Evolutionary conservation across 306 rosid genomes (phyloP), one percentile per base, ranked within the genome.

Genomic region (Hippophae gyantsensis): DNA sequence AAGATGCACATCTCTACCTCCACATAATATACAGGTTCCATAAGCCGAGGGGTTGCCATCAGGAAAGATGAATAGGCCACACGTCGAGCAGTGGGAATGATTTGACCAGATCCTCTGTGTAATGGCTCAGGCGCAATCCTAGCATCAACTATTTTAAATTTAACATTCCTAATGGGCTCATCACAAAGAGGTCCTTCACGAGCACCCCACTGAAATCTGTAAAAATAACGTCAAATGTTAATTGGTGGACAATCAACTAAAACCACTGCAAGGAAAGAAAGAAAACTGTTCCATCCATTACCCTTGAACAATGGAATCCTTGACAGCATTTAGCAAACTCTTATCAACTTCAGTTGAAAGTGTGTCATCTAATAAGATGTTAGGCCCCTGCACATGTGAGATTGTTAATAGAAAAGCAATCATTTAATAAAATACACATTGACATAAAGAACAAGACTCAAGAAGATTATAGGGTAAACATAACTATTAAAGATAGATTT

Each of bases 291-390:
- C n/a, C 43, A 60, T 44, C 49, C 9, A 13, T 65, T 88, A 92
- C 99, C 99, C 99, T 73, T 92, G 99, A 65, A 92, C 99, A 73
- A 92, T 88, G 72, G 99, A 86, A 77, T 88, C 97, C 79, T 76
- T 92, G 69, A 82, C 95, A 49, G 96, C 88, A 84, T 80, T 86
- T 49, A 92, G 73, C 71, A 90, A 75, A 71, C 51, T 77, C 74
- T 92, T 92, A 81, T 88, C 96, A 51, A 92, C 99, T 84, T 92
- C 99, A 42, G 90, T 84, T 3, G 99, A 84, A 60, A 88, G 96
- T 5, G 99, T 92, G 63, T 92, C 99, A 52, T 88, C 99, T 53
- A 88, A 76, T 65, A 92, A 74, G 70, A 92, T 92, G 78, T 88
- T 92, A 55, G 99, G 99, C 27, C 97, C 99, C 99, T 92, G 78